phyloP scores from a whole-genome alignment of 345 rosid species.

The Gossypium raimondii region DNA sequence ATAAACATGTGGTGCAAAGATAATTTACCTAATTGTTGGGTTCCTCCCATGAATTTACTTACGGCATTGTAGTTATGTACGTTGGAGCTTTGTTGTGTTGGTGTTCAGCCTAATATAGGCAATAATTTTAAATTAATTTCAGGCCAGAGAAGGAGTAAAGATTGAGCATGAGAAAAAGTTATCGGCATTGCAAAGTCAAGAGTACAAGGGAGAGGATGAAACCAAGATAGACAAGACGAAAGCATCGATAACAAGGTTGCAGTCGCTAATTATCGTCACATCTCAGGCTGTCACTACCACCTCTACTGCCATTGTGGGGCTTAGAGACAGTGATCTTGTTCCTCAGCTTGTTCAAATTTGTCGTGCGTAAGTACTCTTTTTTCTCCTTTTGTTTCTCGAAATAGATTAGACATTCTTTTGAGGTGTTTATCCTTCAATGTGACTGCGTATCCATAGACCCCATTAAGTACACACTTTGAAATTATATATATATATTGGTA shows the following conservation, averaged over 20 bases:
- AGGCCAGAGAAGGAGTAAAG: conserved; percentile 90
- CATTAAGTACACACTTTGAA: not conserved
- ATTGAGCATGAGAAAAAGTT: conserved; percentile 90
- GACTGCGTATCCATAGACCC: not conserved
- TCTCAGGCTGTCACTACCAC: conserved; percentile 90
- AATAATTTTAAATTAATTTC: conserved; percentile 16
- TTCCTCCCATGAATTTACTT: not conserved
- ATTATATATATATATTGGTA: too few species aligned
- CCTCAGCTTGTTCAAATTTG: conserved; percentile 89
- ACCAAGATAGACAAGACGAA: conserved; percentile 84
- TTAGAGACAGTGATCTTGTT: conserved; percentile 83
- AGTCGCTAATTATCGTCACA: conserved; percentile 68
- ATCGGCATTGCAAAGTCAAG: conserved; percentile 79
- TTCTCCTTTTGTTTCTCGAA: not conserved
- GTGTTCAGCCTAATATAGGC: conserved; percentile 1
- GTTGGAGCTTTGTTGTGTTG: not conserved
- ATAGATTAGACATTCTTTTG: not conserved
- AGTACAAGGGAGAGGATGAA: conserved; percentile 84
- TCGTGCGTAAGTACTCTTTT: conserved; percentile 58
- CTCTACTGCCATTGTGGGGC: conserved; percentile 68
- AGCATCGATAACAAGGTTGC: conserved; percentile 66
- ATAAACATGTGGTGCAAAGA: not conserved
- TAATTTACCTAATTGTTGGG: not conserved
- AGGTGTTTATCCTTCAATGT: not conserved
- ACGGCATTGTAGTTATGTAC: conserved; percentile 5